A percentile compares a stretch with the other conserved stretches of the same genome.
Conservation (phyloP, 2,329 filamentous ascomycete genomes). For the Orbilia brochopaga region DNA sequence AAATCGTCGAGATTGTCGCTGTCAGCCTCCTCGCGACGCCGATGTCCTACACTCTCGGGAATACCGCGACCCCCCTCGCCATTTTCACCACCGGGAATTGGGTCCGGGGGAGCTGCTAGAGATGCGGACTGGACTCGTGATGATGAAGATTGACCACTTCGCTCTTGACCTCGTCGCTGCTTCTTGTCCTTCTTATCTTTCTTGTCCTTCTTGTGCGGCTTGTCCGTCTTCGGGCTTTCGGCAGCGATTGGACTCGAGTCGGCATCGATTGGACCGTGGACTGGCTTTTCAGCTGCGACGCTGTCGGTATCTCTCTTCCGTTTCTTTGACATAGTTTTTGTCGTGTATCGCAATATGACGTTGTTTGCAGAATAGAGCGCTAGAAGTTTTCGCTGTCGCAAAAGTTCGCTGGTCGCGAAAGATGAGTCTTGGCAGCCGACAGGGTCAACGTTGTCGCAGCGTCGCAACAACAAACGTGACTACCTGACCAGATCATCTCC, state of each 20-base stretch:
- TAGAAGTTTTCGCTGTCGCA: slow-evolving; percentile 16
- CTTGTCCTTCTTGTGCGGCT: slow-evolving; percentile 9
- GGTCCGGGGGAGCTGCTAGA: slow-evolving; percentile 6
- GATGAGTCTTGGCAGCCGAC: slow-evolving; percentile 31
- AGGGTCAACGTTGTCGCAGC: too few species aligned
- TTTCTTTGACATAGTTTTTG: slow-evolving; percentile 46
- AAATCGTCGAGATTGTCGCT: neutral
- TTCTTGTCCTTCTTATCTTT: neutral
- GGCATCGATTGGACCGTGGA: neutral
- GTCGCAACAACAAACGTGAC: slow-evolving; percentile 30
- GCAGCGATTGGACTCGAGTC: slow-evolving; percentile 10
- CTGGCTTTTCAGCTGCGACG: neutral
- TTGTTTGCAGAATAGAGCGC: slow-evolving; percentile 5
- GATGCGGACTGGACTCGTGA: slow-evolving; percentile 15
- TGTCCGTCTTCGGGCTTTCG: slow-evolving; percentile 1
- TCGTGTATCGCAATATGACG: too few species aligned
- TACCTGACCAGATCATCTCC: neutral
- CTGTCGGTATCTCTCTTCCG: slow-evolving; percentile 41
- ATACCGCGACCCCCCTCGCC: neutral
- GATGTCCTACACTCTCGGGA: neutral
- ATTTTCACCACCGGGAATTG: neutral
- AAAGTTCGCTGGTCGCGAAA: slow-evolving; percentile 12
- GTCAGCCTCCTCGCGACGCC: too few species aligned
- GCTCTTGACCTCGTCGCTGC: neutral
- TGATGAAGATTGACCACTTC: neutral